These are phyloP conservation scores for Cutaneotrichosporon daszewskae DNA, from an alignment of 1,284 basidiomycete species.

Conservation along the genomic window DNA sequence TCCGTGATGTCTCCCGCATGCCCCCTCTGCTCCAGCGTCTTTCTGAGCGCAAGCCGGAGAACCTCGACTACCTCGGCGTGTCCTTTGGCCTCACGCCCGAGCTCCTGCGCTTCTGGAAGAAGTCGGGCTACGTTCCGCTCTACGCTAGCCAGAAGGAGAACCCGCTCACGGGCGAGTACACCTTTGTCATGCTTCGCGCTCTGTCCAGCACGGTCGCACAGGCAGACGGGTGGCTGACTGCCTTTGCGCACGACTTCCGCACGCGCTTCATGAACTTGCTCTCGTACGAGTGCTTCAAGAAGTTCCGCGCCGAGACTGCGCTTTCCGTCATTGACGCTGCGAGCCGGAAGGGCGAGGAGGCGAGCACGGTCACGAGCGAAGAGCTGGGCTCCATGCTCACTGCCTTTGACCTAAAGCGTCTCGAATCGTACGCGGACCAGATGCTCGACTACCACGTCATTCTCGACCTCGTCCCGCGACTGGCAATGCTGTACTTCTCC, in stretches of 20 bases:
- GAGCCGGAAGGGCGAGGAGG: slow-evolving; percentile 51
- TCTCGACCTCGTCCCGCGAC: slow-evolving; percentile 78
- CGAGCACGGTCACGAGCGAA: slow-evolving; percentile 51
- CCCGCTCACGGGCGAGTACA: slow-evolving; percentile 94
- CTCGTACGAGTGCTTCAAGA: slow-evolving; percentile 83
- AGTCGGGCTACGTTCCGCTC: slow-evolving; percentile 81
- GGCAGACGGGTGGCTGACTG: slow-evolving; percentile 70
- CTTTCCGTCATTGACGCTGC: slow-evolving; percentile 81
- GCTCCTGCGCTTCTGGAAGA: slow-evolving; percentile 94
- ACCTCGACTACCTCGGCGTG: slow-evolving; percentile 90
- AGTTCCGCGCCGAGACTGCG: slow-evolving; percentile 80
- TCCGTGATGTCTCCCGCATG: slow-evolving; percentile 74
- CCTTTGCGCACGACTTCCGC: slow-evolving; percentile 90
- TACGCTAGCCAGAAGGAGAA: slow-evolving; percentile 92
- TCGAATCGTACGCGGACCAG: slow-evolving; percentile 93
- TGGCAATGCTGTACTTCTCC: slow-evolving; percentile 80
- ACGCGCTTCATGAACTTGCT: slow-evolving; percentile 82
- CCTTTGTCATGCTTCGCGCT: slow-evolving; percentile 86
- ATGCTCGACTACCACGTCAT: slow-evolving; percentile 95
- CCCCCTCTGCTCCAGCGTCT: slow-evolving; percentile 89
- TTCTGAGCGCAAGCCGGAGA: slow-evolving; percentile 83
- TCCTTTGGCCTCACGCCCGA: slow-evolving; percentile 90
- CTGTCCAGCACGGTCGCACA: slow-evolving; percentile 55
- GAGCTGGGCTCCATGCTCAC: slow-evolving; percentile 73
- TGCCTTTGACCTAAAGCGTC: slow-evolving; percentile 92